A percentile compares a stretch with the other conserved stretches of the same genome.
These are phyloP conservation scores for Lipomyces japonicus DNA, from an alignment of 805 yeast species.

Conservation along the genomic window DNA sequence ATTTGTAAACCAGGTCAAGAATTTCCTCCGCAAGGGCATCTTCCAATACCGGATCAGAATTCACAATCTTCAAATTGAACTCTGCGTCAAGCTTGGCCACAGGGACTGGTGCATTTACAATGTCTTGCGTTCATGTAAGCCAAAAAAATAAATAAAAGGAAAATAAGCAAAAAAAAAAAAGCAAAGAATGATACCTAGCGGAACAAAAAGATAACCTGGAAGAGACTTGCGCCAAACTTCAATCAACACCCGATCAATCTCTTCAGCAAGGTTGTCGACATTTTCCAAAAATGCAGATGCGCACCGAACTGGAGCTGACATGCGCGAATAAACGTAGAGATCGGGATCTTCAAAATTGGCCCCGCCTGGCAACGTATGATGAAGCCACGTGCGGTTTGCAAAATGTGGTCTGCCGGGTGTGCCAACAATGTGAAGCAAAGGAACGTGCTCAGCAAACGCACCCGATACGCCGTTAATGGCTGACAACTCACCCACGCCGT, in stretches of 20 bases:
- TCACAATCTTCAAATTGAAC: slow-evolving; percentile 35
- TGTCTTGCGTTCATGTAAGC: no score
- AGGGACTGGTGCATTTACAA: slow-evolving; percentile 26
- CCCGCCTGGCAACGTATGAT: slow-evolving; percentile 40
- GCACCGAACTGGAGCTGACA: slow-evolving; percentile 57
- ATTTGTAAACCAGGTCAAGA: slow-evolving; percentile 48
- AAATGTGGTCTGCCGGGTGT: slow-evolving; percentile 49
- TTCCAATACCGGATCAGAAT: slow-evolving; percentile 33
- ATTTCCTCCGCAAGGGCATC: slow-evolving; percentile 45
- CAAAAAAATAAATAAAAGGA: background rate
- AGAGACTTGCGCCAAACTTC: slow-evolving; percentile 54
- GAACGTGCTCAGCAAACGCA: slow-evolving; percentile 75
- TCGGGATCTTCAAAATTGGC: slow-evolving; percentile 48
- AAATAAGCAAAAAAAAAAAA: slow-evolving; percentile 29
- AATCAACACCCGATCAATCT: slow-evolving; percentile 65
- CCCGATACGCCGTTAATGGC: slow-evolving; percentile 74
- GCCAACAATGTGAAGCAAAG: slow-evolving; percentile 81
- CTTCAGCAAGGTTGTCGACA: slow-evolving; percentile 48
- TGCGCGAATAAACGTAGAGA: slow-evolving; percentile 60
- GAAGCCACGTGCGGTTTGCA: slow-evolving; percentile 38
- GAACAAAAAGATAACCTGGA: slow-evolving; percentile 82
- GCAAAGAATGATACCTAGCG: slow-evolving; percentile 58
- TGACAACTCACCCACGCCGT: slow-evolving; percentile 85
- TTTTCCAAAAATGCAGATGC: slow-evolving; percentile 49
- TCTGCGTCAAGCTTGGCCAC: slow-evolving; percentile 40